Evolutionary conservation across 2,329 filamentous ascomycete genomes (phyloP).

Genomic region (Sodiomyces alkalinus): DNA sequence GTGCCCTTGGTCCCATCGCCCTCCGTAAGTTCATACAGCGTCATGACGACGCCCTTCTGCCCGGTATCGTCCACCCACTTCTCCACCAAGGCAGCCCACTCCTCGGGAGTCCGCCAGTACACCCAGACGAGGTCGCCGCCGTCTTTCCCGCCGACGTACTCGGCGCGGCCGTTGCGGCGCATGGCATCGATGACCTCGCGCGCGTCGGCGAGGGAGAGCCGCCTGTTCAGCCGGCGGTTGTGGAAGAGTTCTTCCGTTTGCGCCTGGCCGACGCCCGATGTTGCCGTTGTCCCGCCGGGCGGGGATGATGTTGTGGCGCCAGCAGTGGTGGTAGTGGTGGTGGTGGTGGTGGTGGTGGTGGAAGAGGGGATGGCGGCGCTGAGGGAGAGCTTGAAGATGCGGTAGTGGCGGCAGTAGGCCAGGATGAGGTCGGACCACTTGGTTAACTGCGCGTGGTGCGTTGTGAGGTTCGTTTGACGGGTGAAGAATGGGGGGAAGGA

Average conservation of each 20-base stretch:
- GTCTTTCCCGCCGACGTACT: conserved; percentile 43
- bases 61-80: conserved; percentile 77
- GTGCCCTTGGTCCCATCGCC: conserved; percentile 64
- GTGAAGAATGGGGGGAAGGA: conserved; percentile 78
- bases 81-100: conserved; percentile 73
- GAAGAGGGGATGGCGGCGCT: conserved; percentile 37
- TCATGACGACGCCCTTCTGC: conserved; percentile 79
- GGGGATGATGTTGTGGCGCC: conserved; percentile 6
- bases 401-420: conserved; percentile 65
- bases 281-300: no score
- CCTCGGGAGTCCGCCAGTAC: conserved; percentile 75
- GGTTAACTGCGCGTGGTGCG: conserved; percentile 57
- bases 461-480: conserved; percentile 58
- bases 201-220: conserved; percentile 33
- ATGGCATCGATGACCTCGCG: conserved; percentile 45
- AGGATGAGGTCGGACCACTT: conserved; percentile 84
- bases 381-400: conserved; percentile 60
- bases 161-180: conserved; percentile 42
- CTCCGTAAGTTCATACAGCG: conserved; percentile 79
- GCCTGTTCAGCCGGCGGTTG: conserved; percentile 38
- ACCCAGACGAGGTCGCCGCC: conserved; percentile 48
- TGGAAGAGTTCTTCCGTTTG: conserved; percentile 36
- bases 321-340: conserved; percentile 23
- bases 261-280: no score
- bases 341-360: conserved; percentile 12